phyloP scores from a whole-genome alignment of 306 rosid genomes.

The Cicer arietinum region DNA sequence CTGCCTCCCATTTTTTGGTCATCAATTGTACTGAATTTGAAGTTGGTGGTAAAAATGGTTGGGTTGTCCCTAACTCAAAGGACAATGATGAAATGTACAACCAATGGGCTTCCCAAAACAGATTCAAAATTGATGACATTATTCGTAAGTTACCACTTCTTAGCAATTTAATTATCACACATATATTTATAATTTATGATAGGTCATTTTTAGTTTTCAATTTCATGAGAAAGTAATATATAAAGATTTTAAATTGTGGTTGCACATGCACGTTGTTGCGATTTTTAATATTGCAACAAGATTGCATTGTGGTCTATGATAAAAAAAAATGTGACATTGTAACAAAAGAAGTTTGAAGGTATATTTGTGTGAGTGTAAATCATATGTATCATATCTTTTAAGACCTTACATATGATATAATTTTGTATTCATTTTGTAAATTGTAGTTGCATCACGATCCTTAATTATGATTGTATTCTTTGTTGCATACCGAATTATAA shows the following conservation, averaged over 20 bases:
- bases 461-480: background rate
- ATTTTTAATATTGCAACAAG: too few species aligned
- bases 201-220: background rate
- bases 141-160: slow-evolving; percentile 63
- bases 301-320: too few species aligned
- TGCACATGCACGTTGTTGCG: too few species aligned
- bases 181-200: background rate
- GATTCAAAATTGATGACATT: slow-evolving; percentile 72
- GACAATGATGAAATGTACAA: slow-evolving; percentile 51
- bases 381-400: too few species aligned
- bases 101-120: slow-evolving; percentile 76
- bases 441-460: too few species aligned
- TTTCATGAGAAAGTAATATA: too few species aligned
- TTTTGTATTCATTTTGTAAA: too few species aligned
- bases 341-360: too few species aligned
- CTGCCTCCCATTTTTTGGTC: slow-evolving; percentile 29
- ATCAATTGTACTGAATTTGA: slow-evolving; percentile 54
- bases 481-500: background rate
- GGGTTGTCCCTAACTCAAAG: slow-evolving; percentile 66
- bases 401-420: too few species aligned
- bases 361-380: too few species aligned
- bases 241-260: too few species aligned
- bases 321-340: too few species aligned
- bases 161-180: background rate
- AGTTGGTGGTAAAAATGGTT: slow-evolving; percentile 68